phyloP scores from a whole-genome alignment of 495 filamentous ascomycete species.

The Immersiella caudata region DNA sequence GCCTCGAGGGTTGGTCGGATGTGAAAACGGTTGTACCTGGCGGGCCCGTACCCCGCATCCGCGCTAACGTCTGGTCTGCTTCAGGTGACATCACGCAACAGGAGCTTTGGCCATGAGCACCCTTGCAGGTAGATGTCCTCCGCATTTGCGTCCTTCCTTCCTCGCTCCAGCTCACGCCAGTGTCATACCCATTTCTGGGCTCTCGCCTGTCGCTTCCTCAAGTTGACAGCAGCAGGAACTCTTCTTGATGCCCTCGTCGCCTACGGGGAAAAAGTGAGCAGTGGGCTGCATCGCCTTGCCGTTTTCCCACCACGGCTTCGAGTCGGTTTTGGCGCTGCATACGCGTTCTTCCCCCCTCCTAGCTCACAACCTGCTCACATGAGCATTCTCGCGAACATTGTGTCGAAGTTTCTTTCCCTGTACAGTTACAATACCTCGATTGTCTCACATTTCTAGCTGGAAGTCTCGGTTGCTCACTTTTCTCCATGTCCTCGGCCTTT shows the following conservation, averaged over 20 bases:
- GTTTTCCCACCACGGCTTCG: neutral
- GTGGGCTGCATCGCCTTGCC: neutral
- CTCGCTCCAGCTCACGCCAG: neutral
- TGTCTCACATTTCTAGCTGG: no score
- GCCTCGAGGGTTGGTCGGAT: neutral
- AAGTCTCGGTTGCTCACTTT: no score
- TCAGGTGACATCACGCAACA: constrained; percentile 7
- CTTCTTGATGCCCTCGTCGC: neutral
- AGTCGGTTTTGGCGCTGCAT: neutral
- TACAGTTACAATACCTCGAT: neutral
- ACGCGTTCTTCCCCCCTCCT: neutral
- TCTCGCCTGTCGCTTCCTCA: neutral
- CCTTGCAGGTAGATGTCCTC: neutral
- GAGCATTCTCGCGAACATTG: neutral
- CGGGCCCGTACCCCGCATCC: neutral
- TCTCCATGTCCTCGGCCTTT: constrained; percentile 9
- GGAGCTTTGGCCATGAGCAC: constrained; percentile 2
- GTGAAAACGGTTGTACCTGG: neutral
- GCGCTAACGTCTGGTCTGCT: neutral
- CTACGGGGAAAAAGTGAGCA: neutral
- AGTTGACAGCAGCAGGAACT: neutral
- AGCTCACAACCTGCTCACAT: neutral
- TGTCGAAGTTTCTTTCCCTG: neutral
- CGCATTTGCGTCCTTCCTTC: neutral
- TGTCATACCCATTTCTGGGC: no score